A percentile compares a stretch with the other conserved stretches of the same genome.
These are phyloP conservation scores for Salix brachista DNA, from an alignment of 345 rosid genomes.

Conservation along the genomic window DNA sequence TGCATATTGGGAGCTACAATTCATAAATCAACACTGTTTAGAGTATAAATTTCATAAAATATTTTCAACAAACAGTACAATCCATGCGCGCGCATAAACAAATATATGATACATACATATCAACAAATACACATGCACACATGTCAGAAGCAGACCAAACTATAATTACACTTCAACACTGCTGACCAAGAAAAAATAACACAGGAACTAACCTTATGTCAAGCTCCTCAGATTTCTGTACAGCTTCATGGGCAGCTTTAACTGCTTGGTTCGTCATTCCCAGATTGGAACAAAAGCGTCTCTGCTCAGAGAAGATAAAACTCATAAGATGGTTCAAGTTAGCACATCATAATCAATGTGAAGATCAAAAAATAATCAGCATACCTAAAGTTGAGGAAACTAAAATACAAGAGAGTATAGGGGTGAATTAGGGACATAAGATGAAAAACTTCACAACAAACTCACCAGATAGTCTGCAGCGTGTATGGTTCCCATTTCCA, in stretches of 20 bases:
- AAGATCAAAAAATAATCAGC: background rate
- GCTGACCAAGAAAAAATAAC: slow-evolving; percentile 4
- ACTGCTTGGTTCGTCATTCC: slow-evolving; percentile 55
- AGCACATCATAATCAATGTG: background rate
- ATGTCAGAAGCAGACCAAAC: background rate
- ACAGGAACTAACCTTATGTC: slow-evolving; percentile 45
- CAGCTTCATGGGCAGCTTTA: slow-evolving; percentile 60
- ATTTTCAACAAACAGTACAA: background rate
- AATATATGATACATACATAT: background rate
- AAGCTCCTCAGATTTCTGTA: slow-evolving; percentile 47
- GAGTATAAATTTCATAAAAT: background rate
- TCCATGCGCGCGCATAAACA: background rate
- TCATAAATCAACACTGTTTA: background rate
- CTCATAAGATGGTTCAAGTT: background rate
- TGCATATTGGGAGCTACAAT: background rate
- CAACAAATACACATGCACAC: background rate
- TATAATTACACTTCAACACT: background rate
- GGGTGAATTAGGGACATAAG: background rate
- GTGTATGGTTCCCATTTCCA: slow-evolving; percentile 59
- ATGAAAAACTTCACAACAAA: background rate
- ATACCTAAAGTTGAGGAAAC: background rate
- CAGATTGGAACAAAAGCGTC: slow-evolving; percentile 56
- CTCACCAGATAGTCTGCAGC: slow-evolving; percentile 52
- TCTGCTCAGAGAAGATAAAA: slow-evolving; percentile 24
- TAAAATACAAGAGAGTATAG: background rate